A percentile compares a stretch with the other conserved stretches of the same genome.
Evolutionary conservation across 306 rosid genomes (phyloP).

Genomic region (Glycine soja): DNA sequence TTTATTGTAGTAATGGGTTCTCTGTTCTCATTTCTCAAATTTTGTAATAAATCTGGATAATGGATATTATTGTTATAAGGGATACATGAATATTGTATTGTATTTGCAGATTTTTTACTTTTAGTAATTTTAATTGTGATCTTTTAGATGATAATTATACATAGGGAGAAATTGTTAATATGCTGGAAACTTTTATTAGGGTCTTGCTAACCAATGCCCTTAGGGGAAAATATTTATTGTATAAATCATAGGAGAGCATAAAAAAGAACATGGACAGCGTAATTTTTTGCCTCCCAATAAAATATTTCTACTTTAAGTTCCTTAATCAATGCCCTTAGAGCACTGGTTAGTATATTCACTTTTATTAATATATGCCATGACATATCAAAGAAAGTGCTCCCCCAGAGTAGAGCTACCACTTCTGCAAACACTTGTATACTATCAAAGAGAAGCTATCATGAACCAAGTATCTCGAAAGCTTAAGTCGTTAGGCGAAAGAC

Average conservation of each 20-base stretch:
- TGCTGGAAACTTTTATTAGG: background rate
- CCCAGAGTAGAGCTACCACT: conserved; percentile 24
- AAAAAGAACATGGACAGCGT: too few relatives aligned
- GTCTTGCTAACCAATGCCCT: too few relatives aligned
- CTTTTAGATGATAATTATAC: background rate
- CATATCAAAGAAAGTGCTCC: conserved; percentile 12
- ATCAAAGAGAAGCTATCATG: conserved; percentile 16
- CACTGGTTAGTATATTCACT: too few relatives aligned
- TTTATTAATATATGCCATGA: background rate
- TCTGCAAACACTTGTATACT: conserved; percentile 18
- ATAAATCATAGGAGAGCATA: too few relatives aligned
- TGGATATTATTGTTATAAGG: background rate
- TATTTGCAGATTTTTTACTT: background rate
- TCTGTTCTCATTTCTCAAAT: background rate
- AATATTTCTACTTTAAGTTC: too few relatives aligned
- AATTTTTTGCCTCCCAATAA: too few relatives aligned
- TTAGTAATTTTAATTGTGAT: conserved; percentile 21
- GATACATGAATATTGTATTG: background rate
- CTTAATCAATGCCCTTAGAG: too few relatives aligned
- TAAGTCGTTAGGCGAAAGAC: background rate
- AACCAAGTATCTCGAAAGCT: conserved; percentile 15
- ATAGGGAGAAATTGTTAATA: conserved; percentile 7
- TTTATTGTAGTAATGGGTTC: background rate
- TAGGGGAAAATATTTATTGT: too few relatives aligned
- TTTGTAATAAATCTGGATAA: background rate